A percentile compares a stretch with the other conserved stretches of the same genome.
phyloP scores from a whole-genome alignment of 78 protist species.

The Capsaspora owczarzaki region DNA sequence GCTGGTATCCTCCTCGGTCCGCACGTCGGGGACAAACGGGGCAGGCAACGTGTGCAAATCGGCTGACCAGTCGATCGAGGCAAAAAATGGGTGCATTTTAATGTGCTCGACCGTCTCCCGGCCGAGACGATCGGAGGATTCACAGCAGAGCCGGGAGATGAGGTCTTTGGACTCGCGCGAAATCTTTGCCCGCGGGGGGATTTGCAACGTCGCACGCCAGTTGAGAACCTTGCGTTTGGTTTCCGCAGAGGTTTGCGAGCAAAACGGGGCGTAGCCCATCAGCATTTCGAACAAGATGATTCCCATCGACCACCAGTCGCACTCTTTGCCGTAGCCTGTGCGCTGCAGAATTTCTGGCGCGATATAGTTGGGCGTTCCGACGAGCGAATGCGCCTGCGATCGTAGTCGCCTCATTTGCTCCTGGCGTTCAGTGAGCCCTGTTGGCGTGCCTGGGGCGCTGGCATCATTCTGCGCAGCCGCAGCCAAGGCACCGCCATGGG shows the following conservation, averaged over 20 bases:
- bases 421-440: neutral
- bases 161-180: slow-evolving; percentile 11
- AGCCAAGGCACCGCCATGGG: neutral
- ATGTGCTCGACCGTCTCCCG: slow-evolving; percentile 2
- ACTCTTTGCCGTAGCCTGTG: slow-evolving; percentile 19
- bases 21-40: neutral
- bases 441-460: neutral
- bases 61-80: neutral
- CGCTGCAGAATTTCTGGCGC: slow-evolving; percentile 72
- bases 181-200: slow-evolving; percentile 7
- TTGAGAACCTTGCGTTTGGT: slow-evolving; percentile 45
- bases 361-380: slow-evolving; percentile 77
- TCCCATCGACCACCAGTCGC: slow-evolving; percentile 74
- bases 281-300: slow-evolving; percentile 75
- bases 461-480: neutral
- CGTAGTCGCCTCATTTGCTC: neutral
- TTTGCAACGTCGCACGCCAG: slow-evolving; percentile 22
- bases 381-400: slow-evolving; percentile 12
- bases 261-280: slow-evolving; percentile 68
- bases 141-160: slow-evolving; percentile 33
- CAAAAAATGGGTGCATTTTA: neutral
- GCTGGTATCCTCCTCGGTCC: neutral
- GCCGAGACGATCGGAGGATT: slow-evolving; percentile 34
- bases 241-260: slow-evolving; percentile 24
- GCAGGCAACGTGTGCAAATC: neutral